phyloP scores from a whole-genome alignment of 176 grass and related monocot species.

The Hyparrhenia diplandra region DNA sequence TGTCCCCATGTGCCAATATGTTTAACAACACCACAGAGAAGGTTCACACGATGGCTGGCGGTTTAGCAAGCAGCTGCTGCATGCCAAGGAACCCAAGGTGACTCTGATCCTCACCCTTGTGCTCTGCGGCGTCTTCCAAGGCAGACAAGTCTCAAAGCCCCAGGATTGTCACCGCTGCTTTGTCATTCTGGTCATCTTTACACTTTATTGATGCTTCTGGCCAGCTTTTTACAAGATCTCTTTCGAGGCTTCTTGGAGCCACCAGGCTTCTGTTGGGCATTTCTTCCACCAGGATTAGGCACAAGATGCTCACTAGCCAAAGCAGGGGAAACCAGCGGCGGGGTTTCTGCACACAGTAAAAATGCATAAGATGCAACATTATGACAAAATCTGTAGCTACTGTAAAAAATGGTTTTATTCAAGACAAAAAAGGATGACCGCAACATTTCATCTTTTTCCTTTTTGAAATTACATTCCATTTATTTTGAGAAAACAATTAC shows the following conservation, averaged over 20 bases:
- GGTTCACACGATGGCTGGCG: neutral
- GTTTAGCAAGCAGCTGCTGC: neutral
- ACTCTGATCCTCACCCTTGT: conserved; percentile 4
- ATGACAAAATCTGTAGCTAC: neutral
- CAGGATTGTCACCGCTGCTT: neutral
- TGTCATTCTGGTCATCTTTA: neutral
- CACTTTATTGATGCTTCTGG: neutral
- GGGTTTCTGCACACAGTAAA: conserved; percentile 76
- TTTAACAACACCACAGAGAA: neutral
- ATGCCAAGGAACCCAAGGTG: neutral
- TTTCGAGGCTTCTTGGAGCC: conserved; percentile 3
- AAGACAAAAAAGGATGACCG: neutral
- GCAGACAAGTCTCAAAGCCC: neutral
- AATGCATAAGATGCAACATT: neutral
- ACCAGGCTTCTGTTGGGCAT: conserved; percentile 6
- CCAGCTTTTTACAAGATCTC: neutral
- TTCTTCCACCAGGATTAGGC: conserved; percentile 53
- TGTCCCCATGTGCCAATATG: neutral
- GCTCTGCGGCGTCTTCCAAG: conserved; percentile 3
- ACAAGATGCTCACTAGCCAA: conserved; percentile 79
- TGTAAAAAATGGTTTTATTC: neutral
- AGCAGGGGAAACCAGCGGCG: conserved; percentile 98
- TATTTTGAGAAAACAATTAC: too few species aligned
- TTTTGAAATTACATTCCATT: too few species aligned
- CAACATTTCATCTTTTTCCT: too few species aligned